Evolutionary conservation across 106 monocot genomes (phyloP).

Genomic region (Alisma plantagoaquatica): DNA sequence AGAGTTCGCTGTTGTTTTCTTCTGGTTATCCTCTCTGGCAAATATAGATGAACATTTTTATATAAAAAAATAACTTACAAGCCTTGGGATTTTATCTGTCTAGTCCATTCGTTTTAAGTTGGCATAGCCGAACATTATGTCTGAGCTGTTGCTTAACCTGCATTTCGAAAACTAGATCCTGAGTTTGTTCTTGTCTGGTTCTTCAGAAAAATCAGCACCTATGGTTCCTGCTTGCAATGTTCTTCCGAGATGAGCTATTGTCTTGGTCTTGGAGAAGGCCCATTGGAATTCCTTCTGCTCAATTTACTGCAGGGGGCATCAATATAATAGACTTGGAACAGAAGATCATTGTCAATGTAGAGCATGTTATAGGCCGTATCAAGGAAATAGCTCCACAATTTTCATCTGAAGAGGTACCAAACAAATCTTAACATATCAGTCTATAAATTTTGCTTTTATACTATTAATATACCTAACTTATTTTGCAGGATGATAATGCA

Average conservation of each 20-base stretch:
- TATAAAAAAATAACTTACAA: too few species aligned
- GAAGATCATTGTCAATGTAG: conserved; percentile 86
- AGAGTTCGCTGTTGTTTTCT: too few species aligned
- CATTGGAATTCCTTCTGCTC: conserved; percentile 67
- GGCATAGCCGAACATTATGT: too few species aligned
- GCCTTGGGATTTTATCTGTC: too few species aligned
- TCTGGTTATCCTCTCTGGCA: too few species aligned
- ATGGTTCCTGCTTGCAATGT: conserved; percentile 97
- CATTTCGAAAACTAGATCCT: too few species aligned
- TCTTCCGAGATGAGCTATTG: conserved; percentile 88
- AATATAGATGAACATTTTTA: too few species aligned
- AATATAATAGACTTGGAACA: conserved; percentile 75
- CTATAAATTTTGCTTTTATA: not conserved
- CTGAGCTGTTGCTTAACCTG: too few species aligned
- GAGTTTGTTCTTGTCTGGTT: too few species aligned
- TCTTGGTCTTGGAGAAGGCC: conserved; percentile 98
- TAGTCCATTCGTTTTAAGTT: too few species aligned
- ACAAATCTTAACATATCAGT: too few species aligned
- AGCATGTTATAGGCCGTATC: conserved; percentile 69
- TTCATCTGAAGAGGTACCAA: conserved; percentile 77
- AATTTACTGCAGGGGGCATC: conserved; percentile 36
- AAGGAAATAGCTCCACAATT: conserved; percentile 72
- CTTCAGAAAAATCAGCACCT: conserved; percentile 91
- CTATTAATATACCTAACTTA: not conserved
- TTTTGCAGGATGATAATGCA: conserved; percentile 86